Evolutionary conservation across 1,284 basidiomycete genomes (phyloP), one percentile per base, ranked within the genome.

Genomic region (Exobasidium cylindrosporum): DNA sequence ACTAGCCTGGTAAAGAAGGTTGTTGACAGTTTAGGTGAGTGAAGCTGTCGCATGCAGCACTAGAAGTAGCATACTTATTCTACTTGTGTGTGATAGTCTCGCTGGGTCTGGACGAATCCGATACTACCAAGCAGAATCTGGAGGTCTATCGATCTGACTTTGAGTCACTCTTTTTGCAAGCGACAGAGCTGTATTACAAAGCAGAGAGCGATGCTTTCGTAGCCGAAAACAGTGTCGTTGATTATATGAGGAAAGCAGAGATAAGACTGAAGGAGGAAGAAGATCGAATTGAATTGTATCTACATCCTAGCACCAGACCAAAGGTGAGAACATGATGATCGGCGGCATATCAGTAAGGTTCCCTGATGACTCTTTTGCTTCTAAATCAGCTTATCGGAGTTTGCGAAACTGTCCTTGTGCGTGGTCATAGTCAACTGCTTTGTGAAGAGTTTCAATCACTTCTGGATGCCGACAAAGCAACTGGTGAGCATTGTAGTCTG

Each of bases 161-260:
- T 81, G 93, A 98, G 81, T 83, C 81, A 1, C 89, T 91, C 3
- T 98, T 98, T 85, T 85, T 99, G 61, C 83, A 84, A 2, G 88
- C 90, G 2, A 97, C 95, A 0, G 90, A 93, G 81, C 84, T 86
- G 56, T 97, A 93, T 84, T 98, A 99, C 84, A 87, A 87, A 67
- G 85, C 88, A 65, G 95, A 98, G 82, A 95, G 92, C 1, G 87
- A 91, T 66, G 85, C 88, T 1, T 98, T 95, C 84, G 86, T 97
- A 29, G 87, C 88, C 1, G 87, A 89, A 75, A 95, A 94, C 81
- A 89, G 87, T 52, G 91, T 97, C 35, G 90, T 92, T 26, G 96
- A 98, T 81, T 99, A 98, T 82, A 86, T 99, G 81, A 93, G 90
- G 84, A 95, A 93, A 82, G 96, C 92, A 1, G 94, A 97, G 78